Evolutionary conservation across 1,139 yeast genomes (phyloP), one percentile per base, ranked within the genome.

Genomic region (Suhomyces yuchorum): DNA sequence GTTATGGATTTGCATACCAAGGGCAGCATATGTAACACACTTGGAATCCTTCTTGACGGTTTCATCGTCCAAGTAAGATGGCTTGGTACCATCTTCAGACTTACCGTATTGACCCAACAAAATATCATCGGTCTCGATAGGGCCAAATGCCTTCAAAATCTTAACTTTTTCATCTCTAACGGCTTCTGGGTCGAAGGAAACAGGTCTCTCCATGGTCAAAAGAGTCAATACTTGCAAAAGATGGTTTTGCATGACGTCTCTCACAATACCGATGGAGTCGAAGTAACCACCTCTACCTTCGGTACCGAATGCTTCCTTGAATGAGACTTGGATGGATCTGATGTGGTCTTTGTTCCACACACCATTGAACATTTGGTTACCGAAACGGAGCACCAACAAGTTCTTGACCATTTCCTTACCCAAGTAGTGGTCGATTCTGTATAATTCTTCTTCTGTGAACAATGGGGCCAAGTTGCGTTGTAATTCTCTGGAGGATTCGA

Each of bases 261-360:
- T 84, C 56, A 93, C 89, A 62, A 93, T 93, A 50, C 99, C 99
- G 62, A 92, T 90, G 51, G 79, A 77, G 70, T 95, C 98, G 64
- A 95, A 93, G 75, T 93, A 93, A 35, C 99, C 99, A 56, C 99
- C 99, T 65, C 99, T 84, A 51, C 99, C 99, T 71, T 93, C 97
- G 40, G 99, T 93, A 50, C 99, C 99, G 61, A 95, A 92, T 11
- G 93, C 87, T 72, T 93, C 99, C 73, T 95, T 95, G 76, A 93
- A 92, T 19, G 93, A 80, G 57, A 93, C 84, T 71, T 92, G 97
- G 53, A 93, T 84, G 44, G 85, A 81, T 53, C 83, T 78, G 62
- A 93, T 84, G 68, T 81, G 85, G 56, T 87, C 80, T 65, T 78
- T 83, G 73, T 87, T 87, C 97, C 98, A 93, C 47, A 88, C 82